Conservation (phyloP, 129 eudicot genomes). For the Calendula officinalis region DNA sequence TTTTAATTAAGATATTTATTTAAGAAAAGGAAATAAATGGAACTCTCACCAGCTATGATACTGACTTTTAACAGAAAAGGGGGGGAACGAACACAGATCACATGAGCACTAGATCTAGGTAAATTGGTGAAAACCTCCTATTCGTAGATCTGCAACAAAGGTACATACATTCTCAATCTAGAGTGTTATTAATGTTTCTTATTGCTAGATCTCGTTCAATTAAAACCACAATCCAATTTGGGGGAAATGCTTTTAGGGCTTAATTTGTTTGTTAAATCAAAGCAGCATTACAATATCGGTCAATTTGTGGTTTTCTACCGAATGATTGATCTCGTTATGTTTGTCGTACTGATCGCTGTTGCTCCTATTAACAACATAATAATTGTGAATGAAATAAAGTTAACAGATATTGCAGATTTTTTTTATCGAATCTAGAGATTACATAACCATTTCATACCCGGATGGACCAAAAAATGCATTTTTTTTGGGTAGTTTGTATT, state of each 20-base stretch:
- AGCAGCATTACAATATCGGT: constrained; percentile 2
- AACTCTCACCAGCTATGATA: constrained; percentile 14
- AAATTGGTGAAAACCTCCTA: not conserved
- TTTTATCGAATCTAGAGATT: not conserved
- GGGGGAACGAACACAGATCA: not conserved
- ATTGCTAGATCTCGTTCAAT: constrained; percentile 18
- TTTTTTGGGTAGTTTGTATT: too few species aligned
- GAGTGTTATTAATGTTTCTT: constrained; percentile 5
- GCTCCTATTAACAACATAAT: not conserved
- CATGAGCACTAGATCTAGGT: constrained; percentile 11
- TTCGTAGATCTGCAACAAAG: constrained; percentile 22
- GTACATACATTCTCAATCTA: constrained; percentile 6
- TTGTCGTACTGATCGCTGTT: not conserved
- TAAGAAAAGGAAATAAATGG: not conserved
- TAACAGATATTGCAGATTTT: not conserved
- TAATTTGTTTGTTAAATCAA: not conserved
- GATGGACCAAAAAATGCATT: too few species aligned
- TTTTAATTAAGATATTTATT: not conserved
- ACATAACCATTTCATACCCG: not conserved
- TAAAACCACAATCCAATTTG: constrained; percentile 2
- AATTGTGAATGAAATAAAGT: not conserved
- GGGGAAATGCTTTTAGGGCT: not conserved
- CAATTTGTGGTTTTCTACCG: not conserved
- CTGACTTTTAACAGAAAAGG: constrained; percentile 19
- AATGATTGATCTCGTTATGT: not conserved